Conservation (phyloP, 208 protist species). For the Tritrichomonas musculus region DNA sequence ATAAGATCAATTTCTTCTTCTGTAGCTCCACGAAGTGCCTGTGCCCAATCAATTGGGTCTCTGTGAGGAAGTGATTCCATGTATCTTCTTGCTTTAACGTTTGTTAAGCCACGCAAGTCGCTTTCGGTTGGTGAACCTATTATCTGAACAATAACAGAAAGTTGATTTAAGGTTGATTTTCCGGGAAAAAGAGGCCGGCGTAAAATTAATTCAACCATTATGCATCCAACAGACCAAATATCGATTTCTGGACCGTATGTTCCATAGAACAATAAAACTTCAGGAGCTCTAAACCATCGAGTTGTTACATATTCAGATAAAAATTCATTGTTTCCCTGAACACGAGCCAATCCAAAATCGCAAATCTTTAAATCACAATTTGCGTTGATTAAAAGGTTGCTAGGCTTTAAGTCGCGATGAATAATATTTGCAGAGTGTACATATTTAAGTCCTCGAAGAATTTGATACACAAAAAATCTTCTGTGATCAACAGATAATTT, state of each 20-base stretch:
- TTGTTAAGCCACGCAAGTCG: constrained; percentile 67
- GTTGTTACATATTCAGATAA: constrained; percentile 57
- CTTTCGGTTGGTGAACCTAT: constrained; percentile 71
- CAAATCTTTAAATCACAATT: constrained; percentile 69
- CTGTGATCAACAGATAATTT: not conserved
- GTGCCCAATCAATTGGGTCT: constrained; percentile 50
- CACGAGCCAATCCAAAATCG: constrained; percentile 67
- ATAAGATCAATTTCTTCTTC: constrained; percentile 51
- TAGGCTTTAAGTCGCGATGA: constrained; percentile 61
- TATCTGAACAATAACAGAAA: constrained; percentile 65
- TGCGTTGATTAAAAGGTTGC: constrained; percentile 68
- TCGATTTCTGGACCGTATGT: constrained; percentile 63
- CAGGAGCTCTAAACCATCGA: constrained; percentile 62
- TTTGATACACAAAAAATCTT: constrained; percentile 41
- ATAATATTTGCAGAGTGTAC: constrained; percentile 52
- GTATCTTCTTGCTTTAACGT: constrained; percentile 68
- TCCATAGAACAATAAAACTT: constrained; percentile 57
- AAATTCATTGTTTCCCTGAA: not conserved
- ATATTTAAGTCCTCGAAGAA: constrained; percentile 53
- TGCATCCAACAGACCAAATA: constrained; percentile 59
- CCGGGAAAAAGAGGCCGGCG: constrained; percentile 41
- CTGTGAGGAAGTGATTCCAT: constrained; percentile 63
- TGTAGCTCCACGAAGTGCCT: not conserved
- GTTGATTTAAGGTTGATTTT: constrained; percentile 32
- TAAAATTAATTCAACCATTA: constrained; percentile 57